Base-by-base conservation (phyloP, 192 early-diverging fungal genomes). In the Neocallimastix lanati region DNA sequence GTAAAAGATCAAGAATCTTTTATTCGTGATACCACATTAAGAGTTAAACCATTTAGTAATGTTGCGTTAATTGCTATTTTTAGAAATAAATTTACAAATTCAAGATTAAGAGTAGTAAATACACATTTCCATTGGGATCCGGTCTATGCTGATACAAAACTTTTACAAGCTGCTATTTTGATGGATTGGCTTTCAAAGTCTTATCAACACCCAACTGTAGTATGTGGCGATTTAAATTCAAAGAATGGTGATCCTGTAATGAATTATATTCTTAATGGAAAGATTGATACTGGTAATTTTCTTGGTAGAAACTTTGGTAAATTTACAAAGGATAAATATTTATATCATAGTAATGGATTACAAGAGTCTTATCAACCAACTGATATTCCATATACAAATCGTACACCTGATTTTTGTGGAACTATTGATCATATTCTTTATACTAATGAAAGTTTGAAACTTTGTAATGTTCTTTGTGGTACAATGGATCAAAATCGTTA, bases 101-200 rank as follows among this genome's bases (percentile, higher is more conserved):
- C 28, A 3, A 18, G 85, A 4, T 79, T 87, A 50, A 78, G 85
- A 16, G 82, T 88, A 38, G 87, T 85, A 12, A 88, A 88, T 77
- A 88, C 87, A 1, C 87, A 88, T 79, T 80, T 88, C 79, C 86
- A 88, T 79, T 86, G 86, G 87, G 84, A 88, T 76, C 87, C 87
- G 0, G 77, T 30, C 25, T 79, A 78, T 76, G 83, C 81, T 80
- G 81, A 86, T 37, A 85, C 85, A 14, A 87, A 87, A 82, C 78
- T 88, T 5, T 78, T 88, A 28, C 87, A 88, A 79, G 85, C 87
- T 13, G 81, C 81, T 5, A 78, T 85, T 28, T 78, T 88, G 29
- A 86, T 88, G 84, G 84, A 85, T 78, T 87, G 83, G 83, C 78
- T 87, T n/a, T 58, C 81, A 84, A 76, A 77, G 79, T 25, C 77